Evolutionary conservation across 176 grass and related monocot genomes (phyloP).

Genomic region (Neostapfia colusana): DNA sequence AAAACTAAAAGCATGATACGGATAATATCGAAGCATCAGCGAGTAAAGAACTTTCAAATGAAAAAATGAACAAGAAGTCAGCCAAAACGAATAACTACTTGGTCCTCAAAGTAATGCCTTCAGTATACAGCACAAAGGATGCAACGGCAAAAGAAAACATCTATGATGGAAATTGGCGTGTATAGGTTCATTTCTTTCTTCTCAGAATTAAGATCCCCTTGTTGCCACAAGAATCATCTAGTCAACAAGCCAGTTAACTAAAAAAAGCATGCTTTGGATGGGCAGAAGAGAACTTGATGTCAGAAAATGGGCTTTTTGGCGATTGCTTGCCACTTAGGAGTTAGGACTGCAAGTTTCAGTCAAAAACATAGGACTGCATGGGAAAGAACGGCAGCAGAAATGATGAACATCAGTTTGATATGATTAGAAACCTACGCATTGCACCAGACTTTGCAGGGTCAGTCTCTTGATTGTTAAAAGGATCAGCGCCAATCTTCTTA

Average conservation of each 20-base stretch:
- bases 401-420: conserved; percentile 4
- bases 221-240: not conserved
- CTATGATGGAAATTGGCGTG: not conserved
- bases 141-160: not conserved
- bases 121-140: not conserved
- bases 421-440: conserved; percentile 63
- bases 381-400: not conserved
- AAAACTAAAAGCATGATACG: not conserved
- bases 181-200: not conserved
- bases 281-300: not conserved
- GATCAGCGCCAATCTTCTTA: conserved; percentile 64
- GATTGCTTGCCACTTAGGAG: not conserved
- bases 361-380: conserved; percentile 21
- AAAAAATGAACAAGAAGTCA: not conserved
- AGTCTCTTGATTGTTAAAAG: conserved; percentile 70
- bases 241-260: conserved; percentile 6
- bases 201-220: not conserved
- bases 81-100: not conserved
- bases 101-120: not conserved
- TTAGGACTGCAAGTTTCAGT: no score
- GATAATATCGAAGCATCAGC: not conserved
- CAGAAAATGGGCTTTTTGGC: not conserved
- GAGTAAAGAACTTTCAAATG: not conserved
- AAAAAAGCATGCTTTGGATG: conserved; percentile 4
- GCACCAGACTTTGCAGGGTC: conserved; percentile 84